Conservation (phyloP, 2,329 filamentous ascomycete species). For the Botrytis deweyae region DNA sequence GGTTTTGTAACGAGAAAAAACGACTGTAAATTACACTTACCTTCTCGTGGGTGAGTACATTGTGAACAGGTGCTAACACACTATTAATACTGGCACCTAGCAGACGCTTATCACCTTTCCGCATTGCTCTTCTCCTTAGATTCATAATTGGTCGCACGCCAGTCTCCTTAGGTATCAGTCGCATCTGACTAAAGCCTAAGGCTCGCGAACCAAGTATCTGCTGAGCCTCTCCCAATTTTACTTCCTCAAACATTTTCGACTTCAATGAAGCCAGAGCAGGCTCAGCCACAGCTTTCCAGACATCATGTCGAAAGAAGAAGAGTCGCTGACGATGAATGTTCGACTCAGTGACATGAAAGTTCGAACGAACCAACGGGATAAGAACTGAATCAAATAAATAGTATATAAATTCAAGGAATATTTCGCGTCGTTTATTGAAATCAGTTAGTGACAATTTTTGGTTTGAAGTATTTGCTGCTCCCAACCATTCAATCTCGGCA, state of each 20-base stretch:
- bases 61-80: conserved; percentile 71
- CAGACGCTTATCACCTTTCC: conserved; percentile 51
- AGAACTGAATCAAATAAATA: conserved; percentile 90
- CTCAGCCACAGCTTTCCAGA: conserved; percentile 77
- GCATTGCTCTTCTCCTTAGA: conserved; percentile 63
- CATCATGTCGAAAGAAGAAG: conserved; percentile 93
- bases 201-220: conserved; percentile 59
- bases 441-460: conserved; percentile 69
- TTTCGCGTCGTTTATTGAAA: conserved; percentile 69
- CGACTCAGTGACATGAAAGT: conserved; percentile 95
- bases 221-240: conserved; percentile 57
- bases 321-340: conserved; percentile 74
- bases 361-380: conserved; percentile 79
- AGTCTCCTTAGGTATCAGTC: conserved; percentile 76
- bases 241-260: conserved; percentile 72
- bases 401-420: conserved; percentile 84
- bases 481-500: conserved; percentile 70
- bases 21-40: conserved; percentile 42
- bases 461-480: conserved; percentile 48
- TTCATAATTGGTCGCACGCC: conserved; percentile 87
- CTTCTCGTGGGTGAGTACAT: conserved; percentile 76
- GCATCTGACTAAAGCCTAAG: conserved; percentile 75
- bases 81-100: conserved; percentile 67
- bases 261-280: conserved; percentile 70
- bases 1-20: conserved; percentile 19